Evolutionary conservation across 2,329 filamentous ascomycete genomes (phyloP), one percentile per base, ranked within the genome.

Genomic region (Hypoxylon sp.): DNA sequence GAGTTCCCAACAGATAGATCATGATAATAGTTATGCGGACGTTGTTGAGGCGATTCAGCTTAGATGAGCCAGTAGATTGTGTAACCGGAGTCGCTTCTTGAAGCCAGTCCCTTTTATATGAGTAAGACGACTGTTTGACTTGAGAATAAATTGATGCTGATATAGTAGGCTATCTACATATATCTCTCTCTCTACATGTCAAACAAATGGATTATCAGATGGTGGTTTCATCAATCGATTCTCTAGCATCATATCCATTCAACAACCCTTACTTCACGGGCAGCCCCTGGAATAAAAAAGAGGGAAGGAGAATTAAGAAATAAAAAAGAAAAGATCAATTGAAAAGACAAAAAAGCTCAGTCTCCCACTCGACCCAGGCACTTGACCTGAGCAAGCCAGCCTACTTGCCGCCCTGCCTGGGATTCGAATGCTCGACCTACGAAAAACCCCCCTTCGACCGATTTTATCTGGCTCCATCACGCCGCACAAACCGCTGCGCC

Each of bases 381-480:
- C 3, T 44, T 44, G 39, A 19, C 39, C 39, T 19, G 39, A 44
- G 10, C 39, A 44, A 44, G 39, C 17, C 17, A 19, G 39, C 39
- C 39, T 17, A 11, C 39, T 44, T 44, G 39, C 39, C 39, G 39
- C 39, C 39, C n/a, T 44, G 39, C n/a, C 17, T 44, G n/a, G 39
- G n/a, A 19, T 8, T 19, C n/a, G 39, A 44, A 19, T 19, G n/a
- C 6, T 19, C n/a, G n/a, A 44, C 39, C 39, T 44, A 44, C 39
- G 39, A 44, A 44, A 44, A 44, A 44, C 39, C 39, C 39, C 32
- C 32, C 11, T n/a, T n/a, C 3, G 39, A 39, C 37, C 5, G 37
- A n/a, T 39, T 39, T 39, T 39, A 17, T 39, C 37, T 39, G 37
- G 37, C 13, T n/a, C 37, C 37, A 4, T 39, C 37, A 39, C 6